Evolutionary conservation across 495 filamentous ascomycete genomes (phyloP).

Genomic region (Penicillium ochrochloron): DNA sequence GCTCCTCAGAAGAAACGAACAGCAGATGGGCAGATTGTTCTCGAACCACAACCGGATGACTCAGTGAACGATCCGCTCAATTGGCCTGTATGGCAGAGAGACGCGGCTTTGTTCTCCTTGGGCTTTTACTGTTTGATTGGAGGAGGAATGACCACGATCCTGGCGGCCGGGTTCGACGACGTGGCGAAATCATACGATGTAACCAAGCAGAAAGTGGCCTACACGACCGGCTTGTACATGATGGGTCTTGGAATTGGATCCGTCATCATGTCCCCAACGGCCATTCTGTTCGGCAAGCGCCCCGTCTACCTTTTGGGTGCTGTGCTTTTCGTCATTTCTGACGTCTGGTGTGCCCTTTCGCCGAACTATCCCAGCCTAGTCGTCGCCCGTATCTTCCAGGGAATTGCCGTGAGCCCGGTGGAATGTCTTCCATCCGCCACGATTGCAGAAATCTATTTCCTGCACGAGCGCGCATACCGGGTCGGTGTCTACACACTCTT

Average conservation of each 20-base stretch:
- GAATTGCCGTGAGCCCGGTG: constrained; percentile 86
- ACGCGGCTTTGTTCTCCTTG: constrained; percentile 79
- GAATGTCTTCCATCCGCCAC: constrained; percentile 94
- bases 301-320: constrained; percentile 87
- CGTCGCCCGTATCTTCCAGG: constrained; percentile 82
- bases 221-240: constrained; percentile 96
- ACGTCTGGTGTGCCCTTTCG: constrained; percentile 86
- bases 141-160: constrained; percentile 88
- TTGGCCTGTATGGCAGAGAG: constrained; percentile 84
- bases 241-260: constrained; percentile 87
- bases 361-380: constrained; percentile 81
- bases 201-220: constrained; percentile 72
- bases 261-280: constrained; percentile 84
- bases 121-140: constrained; percentile 93
- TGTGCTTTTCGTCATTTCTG: constrained; percentile 73
- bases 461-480: constrained; percentile 92
- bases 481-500: constrained; percentile 95
- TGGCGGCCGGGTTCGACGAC: constrained; percentile 88
- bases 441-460: constrained; percentile 94
- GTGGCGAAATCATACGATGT: constrained; percentile 76
- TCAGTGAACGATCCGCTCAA: constrained; percentile 91
- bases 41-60: constrained; percentile 92
- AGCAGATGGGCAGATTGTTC: constrained; percentile 79
- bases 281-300: constrained; percentile 88
- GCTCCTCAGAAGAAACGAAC: constrained; percentile 73